phyloP scores from a whole-genome alignment of 75 land plant species.

The Gnetum montanum region DNA sequence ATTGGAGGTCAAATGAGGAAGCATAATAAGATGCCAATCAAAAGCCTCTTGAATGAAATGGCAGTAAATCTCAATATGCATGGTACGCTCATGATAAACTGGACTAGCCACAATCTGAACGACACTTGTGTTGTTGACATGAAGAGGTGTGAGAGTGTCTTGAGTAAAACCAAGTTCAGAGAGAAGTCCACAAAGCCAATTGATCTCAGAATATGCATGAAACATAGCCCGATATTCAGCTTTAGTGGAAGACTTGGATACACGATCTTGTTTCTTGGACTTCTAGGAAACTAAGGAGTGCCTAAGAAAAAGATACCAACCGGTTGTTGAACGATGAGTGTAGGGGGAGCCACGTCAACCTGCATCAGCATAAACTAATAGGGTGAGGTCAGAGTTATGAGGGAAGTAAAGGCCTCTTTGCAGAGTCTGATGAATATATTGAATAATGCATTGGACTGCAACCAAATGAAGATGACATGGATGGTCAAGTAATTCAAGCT shows the following conservation, averaged over 20 bases:
- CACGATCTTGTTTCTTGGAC: conserved; percentile 10
- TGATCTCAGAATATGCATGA: background rate
- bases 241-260: conserved; percentile 11
- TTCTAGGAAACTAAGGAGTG: conserved; percentile 3
- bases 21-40: background rate
- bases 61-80: conserved; percentile 25
- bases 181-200: conserved; percentile 3
- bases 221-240: conserved; percentile 9
- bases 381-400: background rate
- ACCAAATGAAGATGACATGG: conserved; percentile 6
- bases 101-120: conserved; percentile 1
- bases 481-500: background rate
- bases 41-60: conserved; percentile 17
- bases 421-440: conserved; percentile 3
- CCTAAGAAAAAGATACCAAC: conserved; percentile 4
- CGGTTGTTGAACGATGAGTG: conserved; percentile 7
- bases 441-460: background rate
- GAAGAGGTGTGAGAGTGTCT: background rate
- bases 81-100: conserved; percentile 15
- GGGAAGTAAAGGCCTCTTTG: background rate
- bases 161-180: background rate
- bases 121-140: background rate
- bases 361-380: background rate
- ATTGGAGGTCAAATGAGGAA: conserved; percentile 11
- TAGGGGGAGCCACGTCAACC: conserved; percentile 10